A percentile compares a stretch with the other conserved stretches of the same genome.
Evolutionary conservation across 1,284 basidiomycete genomes (phyloP).

Genomic region (Cryptococcus sp.): DNA sequence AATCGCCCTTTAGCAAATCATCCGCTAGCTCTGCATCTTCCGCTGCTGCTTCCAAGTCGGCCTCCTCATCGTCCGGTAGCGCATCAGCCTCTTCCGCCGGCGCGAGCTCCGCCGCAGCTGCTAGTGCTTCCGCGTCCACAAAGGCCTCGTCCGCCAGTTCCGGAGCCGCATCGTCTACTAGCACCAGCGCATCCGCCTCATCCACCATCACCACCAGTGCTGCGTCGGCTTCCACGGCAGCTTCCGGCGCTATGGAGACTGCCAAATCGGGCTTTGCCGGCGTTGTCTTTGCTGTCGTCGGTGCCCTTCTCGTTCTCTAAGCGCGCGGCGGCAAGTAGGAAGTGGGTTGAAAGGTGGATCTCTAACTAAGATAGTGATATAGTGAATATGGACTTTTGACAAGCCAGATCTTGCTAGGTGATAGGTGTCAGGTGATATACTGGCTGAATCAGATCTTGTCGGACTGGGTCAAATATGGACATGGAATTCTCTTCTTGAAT

Average conservation of each 20-base stretch:
- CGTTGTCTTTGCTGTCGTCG: conserved; percentile 10
- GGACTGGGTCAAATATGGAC: not conserved
- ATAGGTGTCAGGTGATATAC: not conserved
- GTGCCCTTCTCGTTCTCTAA: conserved; percentile 17
- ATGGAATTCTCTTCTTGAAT: too few relatives aligned
- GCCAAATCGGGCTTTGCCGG: conserved; percentile 1
- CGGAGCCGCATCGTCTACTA: conserved; percentile 7
- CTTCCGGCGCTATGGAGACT: conserved; percentile 1
- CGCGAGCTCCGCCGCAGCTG: not conserved
- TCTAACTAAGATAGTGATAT: not conserved
- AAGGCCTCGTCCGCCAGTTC: conserved; percentile 1
- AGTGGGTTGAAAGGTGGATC: not conserved
- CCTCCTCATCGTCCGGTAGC: conserved; percentile 8
- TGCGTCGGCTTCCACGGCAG: conserved; percentile 7
- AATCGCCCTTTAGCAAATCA: not conserved
- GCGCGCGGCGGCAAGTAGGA: not conserved
- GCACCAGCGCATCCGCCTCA: conserved; percentile 5
- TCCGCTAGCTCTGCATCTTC: not conserved
- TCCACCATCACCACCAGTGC: conserved; percentile 2
- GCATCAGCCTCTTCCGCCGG: not conserved
- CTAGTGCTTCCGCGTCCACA: conserved; percentile 1
- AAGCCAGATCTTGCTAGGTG: too few relatives aligned
- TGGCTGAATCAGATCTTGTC: not conserved
- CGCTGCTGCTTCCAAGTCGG: conserved; percentile 1
- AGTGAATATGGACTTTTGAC: too few relatives aligned